Base-by-base conservation (phyloP, 345 rosid genomes). In the Streptanthus diversifolius region DNA sequence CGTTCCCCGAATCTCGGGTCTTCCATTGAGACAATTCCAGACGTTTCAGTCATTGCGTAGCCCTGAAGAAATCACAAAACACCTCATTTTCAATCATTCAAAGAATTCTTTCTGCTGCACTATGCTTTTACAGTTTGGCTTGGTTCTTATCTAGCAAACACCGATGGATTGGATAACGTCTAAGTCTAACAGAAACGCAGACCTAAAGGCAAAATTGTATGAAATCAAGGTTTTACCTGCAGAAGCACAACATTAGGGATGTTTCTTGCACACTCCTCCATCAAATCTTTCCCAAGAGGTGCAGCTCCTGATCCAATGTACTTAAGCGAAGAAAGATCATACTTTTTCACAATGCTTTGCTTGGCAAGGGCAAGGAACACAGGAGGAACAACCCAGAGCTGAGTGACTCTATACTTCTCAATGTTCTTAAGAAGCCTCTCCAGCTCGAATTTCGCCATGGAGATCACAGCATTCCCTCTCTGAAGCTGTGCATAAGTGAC, bases 21-120 rank as follows among this genome's bases (percentile, higher is more conserved):
- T 81, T 91, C 98, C 67, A 85, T 36, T 3, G 93, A 85, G 56
- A 90, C 39, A 17, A 90, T 65, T 14, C 85, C 93, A 69, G 82
- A 66, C 29, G 97, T 91, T 85, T 95, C 96, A 10, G 93, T 95
- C 97, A 95, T 88, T 48, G 92, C 97, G 64, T 80, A 95, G 6
- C 97, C 96, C 96, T 95, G 81, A 82, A 83, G 66, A 45, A 27
- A 70, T 3, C 74, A 70, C 27, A 47, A 37, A 43, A 43, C 41
- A 33, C 5, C 19, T 53, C 63, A 0, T 41, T 40, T 64, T 54
- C 7, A 19, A 30, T 52, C 54, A 71, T 30, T 21, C 33, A 39
- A 30, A 41, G 35, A 33, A 17, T 25, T 51, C 56, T 13, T 33
- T 25, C n/a, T 27, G 18, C n/a, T 29, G 7, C 21, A 9, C 30